Evolutionary conservation across 176 grass and related monocot species (phyloP).

Genomic region (Themeda triandra): DNA sequence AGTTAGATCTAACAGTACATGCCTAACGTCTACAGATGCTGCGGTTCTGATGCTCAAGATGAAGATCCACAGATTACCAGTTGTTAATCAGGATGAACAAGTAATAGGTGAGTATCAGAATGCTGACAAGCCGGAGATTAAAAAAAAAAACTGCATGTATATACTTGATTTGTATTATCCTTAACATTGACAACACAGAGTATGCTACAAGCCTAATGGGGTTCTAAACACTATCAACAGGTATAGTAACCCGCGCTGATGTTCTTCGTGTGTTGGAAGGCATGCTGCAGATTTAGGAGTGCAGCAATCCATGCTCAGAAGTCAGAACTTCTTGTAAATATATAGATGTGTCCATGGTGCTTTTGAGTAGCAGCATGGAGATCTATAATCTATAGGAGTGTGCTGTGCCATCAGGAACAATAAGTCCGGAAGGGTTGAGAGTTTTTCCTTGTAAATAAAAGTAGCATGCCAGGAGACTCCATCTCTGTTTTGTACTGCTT

Average conservation of each 20-base stretch:
- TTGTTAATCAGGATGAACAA: slow-evolving; percentile 68
- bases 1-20: slow-evolving; percentile 21
- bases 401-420: slow-evolving; percentile 24
- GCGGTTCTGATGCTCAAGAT: slow-evolving; percentile 82
- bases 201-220: slow-evolving; percentile 23
- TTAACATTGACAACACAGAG: slow-evolving; percentile 5
- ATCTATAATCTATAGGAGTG: slow-evolving; percentile 21
- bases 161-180: slow-evolving; percentile 21
- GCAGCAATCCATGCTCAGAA: neutral
- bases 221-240: slow-evolving; percentile 49
- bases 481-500: slow-evolving; percentile 11
- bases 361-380: slow-evolving; percentile 26
- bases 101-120: slow-evolving; percentile 66
- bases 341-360: slow-evolving; percentile 44
- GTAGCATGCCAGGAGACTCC: slow-evolving; percentile 2
- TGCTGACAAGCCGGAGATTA: neutral
- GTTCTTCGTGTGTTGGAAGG: slow-evolving; percentile 70
- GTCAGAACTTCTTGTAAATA: slow-evolving; percentile 21
- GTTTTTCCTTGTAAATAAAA: slow-evolving; percentile 31
- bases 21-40: slow-evolving; percentile 65
- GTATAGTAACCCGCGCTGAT: slow-evolving; percentile 81
- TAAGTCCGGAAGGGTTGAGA: slow-evolving; percentile 15
- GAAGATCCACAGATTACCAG: slow-evolving; percentile 87
- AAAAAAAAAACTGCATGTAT: neutral
- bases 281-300: slow-evolving; percentile 48